Percentiles rank a stretch among this genome's conserved stretches.
phyloP scores from a whole-genome alignment of 2,329 filamentous ascomycete species.

The Microsporum audouinii region DNA sequence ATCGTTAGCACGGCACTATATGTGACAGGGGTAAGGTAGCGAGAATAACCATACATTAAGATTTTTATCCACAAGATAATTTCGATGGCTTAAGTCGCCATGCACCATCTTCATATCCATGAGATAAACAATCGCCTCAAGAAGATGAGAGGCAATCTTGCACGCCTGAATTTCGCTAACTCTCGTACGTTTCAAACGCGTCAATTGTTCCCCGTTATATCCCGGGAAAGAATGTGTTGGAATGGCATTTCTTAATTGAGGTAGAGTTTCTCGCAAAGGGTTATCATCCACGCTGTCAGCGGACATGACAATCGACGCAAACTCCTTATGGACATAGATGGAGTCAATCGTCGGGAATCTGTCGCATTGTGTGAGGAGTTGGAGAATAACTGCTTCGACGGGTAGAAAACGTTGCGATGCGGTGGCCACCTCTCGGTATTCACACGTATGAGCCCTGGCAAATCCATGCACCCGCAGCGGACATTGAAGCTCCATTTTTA shows the following conservation, averaged over 20 bases:
- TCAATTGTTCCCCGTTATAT: slow-evolving; percentile 8
- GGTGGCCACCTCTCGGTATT: slow-evolving; percentile 1
- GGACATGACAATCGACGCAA: slow-evolving; percentile 22
- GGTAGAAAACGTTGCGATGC: slow-evolving; percentile 16
- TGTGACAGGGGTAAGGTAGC: neutral
- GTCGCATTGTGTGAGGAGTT: slow-evolving; percentile 17
- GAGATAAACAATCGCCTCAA: slow-evolving; percentile 21
- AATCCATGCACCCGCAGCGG: neutral
- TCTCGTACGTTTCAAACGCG: slow-evolving; percentile 12
- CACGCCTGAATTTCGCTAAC: slow-evolving; percentile 20
- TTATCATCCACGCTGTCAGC: slow-evolving; percentile 16
- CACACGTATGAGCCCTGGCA: neutral
- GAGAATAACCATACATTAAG: slow-evolving; percentile 18
- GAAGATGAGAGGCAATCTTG: slow-evolving; percentile 23
- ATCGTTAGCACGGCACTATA: neutral
- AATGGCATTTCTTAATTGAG: neutral
- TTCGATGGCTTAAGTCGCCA: slow-evolving; percentile 21
- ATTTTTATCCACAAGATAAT: slow-evolving; percentile 22
- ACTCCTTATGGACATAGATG: slow-evolving; percentile 20
- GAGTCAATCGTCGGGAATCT: slow-evolving; percentile 23
- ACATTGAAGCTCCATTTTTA: slow-evolving; percentile 5
- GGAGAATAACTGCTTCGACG: slow-evolving; percentile 20
- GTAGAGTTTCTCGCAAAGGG: slow-evolving; percentile 4
- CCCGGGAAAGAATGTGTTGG: slow-evolving; percentile 5
- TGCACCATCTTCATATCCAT: slow-evolving; percentile 22